Base-by-base conservation (phyloP, 441 rosid genomes). In the Capsella rubella region DNA sequence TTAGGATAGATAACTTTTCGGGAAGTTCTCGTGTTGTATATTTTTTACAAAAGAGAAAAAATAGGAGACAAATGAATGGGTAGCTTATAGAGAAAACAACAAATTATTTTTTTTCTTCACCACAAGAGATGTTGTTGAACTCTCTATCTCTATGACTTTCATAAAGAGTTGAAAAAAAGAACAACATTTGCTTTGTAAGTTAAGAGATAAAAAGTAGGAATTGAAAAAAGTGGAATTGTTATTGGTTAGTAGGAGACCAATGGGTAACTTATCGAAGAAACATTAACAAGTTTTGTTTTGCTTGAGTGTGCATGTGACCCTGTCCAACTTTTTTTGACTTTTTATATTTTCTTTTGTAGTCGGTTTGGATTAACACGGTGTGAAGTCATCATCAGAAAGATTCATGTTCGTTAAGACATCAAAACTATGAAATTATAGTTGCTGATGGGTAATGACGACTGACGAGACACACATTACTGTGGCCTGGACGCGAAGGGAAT, bases 281-380 rank as follows among this genome's bases (percentile, higher is more conserved):
- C 59, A 21, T 21, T 21, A 71, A 71, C 35, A 40, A 71, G 2
- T 39, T 29, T 29, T 60, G 60, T 51, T 45, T 53, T 18, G 0
- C 53, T 53, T 18, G 0, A 31, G 45, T 31, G n/a, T 45, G 57
- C 25, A 21, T 13, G 37, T 6, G 37, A 2, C 55, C 55, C 10
- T 73, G 51, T 64, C 31, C 31, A 73, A 47, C 14, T 55, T 65
- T 73, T 55, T 65, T 73, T 73, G 71, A 73, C 64, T 53, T 73
- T 73, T 73, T 15, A 15, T 12, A 39, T 25, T 3, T 64, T 32
- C 15, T 55, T 46, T 21, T 2, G 58, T 53, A 63, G 57, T 73
- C 9, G 64, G 77, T 64, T 7, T 2, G 40, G 50, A 11, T 60
- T 29, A 56, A 73, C 65, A 73, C 51, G 58, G 50, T 55, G 57